Conservation (phyloP, 1,139 yeast genomes). For the Nakaseomyces sp. region DNA sequence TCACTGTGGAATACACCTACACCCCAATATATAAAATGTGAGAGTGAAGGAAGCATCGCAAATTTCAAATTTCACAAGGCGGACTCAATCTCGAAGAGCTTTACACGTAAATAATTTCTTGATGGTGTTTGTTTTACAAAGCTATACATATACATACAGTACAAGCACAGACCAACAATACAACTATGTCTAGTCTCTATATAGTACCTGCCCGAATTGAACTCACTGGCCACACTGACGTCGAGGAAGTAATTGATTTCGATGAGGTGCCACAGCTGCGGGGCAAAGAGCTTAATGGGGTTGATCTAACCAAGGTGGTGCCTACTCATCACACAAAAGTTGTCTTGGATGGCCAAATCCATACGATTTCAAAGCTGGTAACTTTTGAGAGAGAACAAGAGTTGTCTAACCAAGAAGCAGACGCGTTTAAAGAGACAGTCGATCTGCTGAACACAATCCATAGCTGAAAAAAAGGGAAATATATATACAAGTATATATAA, state of each 20-base stretch:
- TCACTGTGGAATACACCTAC: too few relatives aligned
- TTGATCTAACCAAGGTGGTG: neutral
- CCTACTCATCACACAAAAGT: neutral
- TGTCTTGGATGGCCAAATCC: neutral
- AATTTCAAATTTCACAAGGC: too few relatives aligned
- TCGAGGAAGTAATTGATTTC: neutral
- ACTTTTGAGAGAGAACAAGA: conserved; percentile 3
- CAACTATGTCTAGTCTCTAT: neutral
- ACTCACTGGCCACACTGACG: conserved; percentile 6
- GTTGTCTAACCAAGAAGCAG: neutral
- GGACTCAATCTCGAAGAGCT: too few relatives aligned
- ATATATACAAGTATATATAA: neutral
- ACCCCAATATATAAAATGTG: too few relatives aligned
- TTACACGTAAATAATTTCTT: too few relatives aligned
- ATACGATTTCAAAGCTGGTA: neutral
- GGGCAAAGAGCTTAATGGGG: conserved; percentile 1
- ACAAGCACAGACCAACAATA: too few relatives aligned
- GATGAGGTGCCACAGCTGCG: conserved; percentile 4
- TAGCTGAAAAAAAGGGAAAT: neutral
- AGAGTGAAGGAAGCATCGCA: too few relatives aligned
- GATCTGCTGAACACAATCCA: neutral
- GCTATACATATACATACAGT: too few relatives aligned
- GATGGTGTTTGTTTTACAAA: too few relatives aligned
- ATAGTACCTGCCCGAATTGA: conserved; percentile 4
- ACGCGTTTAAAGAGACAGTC: conserved; percentile 4